Evolutionary conservation across 176 grass and related monocot species (phyloP).

Genomic region (Rhynchospora pubera): DNA sequence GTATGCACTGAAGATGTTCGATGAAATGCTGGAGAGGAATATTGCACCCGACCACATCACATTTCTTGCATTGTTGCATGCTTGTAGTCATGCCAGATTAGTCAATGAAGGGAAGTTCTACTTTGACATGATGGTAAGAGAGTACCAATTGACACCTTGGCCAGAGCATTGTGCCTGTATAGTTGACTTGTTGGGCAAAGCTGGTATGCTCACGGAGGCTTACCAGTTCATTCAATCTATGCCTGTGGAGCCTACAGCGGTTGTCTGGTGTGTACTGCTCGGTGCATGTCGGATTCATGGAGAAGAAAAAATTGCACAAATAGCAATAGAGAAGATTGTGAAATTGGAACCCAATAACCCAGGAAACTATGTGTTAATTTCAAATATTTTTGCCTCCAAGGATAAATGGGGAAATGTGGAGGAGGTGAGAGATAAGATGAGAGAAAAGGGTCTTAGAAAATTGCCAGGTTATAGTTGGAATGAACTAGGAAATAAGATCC

Average conservation of each 20-base stretch:
- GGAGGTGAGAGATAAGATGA: slow-evolving; percentile 52
- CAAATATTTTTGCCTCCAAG: slow-evolving; percentile 67
- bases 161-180: slow-evolving; percentile 67
- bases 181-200: slow-evolving; percentile 77
- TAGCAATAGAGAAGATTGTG: slow-evolving; percentile 59
- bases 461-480: slow-evolving; percentile 75
- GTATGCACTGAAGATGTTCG: slow-evolving; percentile 54
- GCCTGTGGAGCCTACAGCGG: slow-evolving; percentile 49
- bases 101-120: slow-evolving; percentile 51
- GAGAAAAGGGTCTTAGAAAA: slow-evolving; percentile 53
- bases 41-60: slow-evolving; percentile 62
- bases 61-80: slow-evolving; percentile 70
- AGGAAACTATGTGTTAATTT: slow-evolving; percentile 69
- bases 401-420: slow-evolving; percentile 58
- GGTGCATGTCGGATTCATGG: slow-evolving; percentile 56
- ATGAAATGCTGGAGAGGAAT: slow-evolving; percentile 41
- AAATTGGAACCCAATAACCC: slow-evolving; percentile 61
- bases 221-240: slow-evolving; percentile 67
- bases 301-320: slow-evolving; percentile 38
- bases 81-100: slow-evolving; percentile 77
- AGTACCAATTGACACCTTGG: slow-evolving; percentile 61
- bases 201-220: slow-evolving; percentile 51
- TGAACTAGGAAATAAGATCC: slow-evolving; percentile 43
- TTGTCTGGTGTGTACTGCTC: slow-evolving; percentile 80
- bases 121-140: slow-evolving; percentile 54